A percentile compares a stretch with the other conserved stretches of the same genome.
Evolutionary conservation across 2,329 filamentous ascomycete genomes (phyloP).

Genomic region (Chaetomium olivaceum): DNA sequence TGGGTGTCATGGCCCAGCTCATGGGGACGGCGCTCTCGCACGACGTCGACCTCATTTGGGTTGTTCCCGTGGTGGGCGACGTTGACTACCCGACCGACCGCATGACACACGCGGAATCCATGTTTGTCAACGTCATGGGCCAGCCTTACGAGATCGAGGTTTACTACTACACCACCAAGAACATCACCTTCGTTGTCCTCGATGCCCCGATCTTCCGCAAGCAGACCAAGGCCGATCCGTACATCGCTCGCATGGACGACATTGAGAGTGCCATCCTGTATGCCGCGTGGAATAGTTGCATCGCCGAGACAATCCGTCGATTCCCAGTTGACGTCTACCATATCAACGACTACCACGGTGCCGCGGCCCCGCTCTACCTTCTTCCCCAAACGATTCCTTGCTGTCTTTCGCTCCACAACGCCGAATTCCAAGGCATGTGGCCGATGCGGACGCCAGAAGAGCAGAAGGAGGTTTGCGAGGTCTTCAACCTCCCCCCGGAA

Average conservation of each 20-base stretch:
- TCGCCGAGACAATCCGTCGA: conserved; percentile 61
- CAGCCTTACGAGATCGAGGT: conserved; percentile 62
- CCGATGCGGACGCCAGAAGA: conserved; percentile 64
- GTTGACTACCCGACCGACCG: conserved; percentile 63
- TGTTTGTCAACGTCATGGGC: conserved; percentile 62
- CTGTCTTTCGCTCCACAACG: conserved; percentile 67
- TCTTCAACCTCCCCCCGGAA: conserved; percentile 62
- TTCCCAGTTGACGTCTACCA: conserved; percentile 50
- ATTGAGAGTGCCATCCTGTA: conserved; percentile 68
- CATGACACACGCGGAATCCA: conserved; percentile 54
- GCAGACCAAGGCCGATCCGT: conserved; percentile 63
- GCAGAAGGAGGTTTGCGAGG: conserved; percentile 62
- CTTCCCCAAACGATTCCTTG: conserved; percentile 62
- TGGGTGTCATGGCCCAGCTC: conserved; percentile 69
- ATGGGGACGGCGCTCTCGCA: conserved; percentile 67
- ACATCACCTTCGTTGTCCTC: conserved; percentile 68
- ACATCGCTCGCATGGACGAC: conserved; percentile 69
- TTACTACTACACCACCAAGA: conserved; percentile 62
- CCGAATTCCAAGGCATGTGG: conserved; percentile 70
- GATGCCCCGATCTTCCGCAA: conserved; percentile 67
- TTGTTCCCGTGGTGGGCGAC: conserved; percentile 63
- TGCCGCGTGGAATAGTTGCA: conserved; percentile 70
- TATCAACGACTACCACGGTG: conserved; percentile 43
- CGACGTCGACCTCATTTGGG: conserved; percentile 66
- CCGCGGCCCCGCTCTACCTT: conserved; percentile 61